These are phyloP conservation scores for Backusella tuberculispora DNA, from an alignment of 192 early-diverging fungal species.

Conservation along the genomic window DNA sequence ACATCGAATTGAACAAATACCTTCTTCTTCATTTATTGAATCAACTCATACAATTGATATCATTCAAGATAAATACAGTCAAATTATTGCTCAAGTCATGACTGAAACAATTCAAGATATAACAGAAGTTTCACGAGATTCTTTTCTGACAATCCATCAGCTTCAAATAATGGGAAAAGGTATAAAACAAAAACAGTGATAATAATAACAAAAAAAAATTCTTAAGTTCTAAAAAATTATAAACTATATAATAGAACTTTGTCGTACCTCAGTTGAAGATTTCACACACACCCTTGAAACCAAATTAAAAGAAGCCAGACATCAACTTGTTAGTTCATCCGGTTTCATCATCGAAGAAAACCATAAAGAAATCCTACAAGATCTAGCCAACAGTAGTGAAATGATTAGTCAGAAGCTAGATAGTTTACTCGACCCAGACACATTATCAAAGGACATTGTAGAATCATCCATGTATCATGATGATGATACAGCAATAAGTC, in stretches of 20 bases:
- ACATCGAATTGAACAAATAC: background rate
- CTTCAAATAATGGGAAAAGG: conserved; percentile 16
- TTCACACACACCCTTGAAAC: background rate
- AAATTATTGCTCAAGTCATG: conserved; percentile 24
- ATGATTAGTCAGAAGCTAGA: background rate
- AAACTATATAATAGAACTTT: background rate
- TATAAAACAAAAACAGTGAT: background rate
- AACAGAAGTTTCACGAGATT: background rate
- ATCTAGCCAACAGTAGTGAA: background rate
- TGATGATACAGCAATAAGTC: background rate
- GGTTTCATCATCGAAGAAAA: background rate
- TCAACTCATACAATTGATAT: background rate
- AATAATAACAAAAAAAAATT: background rate
- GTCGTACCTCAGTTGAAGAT: background rate
- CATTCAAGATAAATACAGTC: conserved; percentile 17
- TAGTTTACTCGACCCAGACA: background rate
- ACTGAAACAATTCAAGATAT: conserved; percentile 12
- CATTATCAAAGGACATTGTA: background rate
- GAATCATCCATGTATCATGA: background rate
- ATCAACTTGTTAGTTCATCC: background rate
- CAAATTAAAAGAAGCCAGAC: background rate
- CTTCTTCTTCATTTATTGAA: background rate
- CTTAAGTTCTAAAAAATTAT: background rate
- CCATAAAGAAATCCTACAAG: background rate
- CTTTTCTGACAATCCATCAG: conserved; percentile 10